Conservation (phyloP, 73 alveolate species). For the Paraurostyla sp. region DNA sequence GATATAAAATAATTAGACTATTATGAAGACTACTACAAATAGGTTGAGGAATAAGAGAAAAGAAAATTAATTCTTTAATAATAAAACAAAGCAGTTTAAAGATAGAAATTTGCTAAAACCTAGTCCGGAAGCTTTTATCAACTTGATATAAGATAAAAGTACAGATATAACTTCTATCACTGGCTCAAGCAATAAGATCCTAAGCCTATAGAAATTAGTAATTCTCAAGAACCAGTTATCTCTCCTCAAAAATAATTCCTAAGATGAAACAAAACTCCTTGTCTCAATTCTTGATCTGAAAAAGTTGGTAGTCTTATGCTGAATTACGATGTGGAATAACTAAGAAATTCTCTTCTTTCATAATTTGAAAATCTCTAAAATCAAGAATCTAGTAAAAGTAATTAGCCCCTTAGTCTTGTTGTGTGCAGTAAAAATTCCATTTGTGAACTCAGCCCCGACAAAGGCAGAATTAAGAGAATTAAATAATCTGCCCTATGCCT, state of each 20-base stretch:
- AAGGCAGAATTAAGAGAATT: too few species aligned
- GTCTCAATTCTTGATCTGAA: background rate
- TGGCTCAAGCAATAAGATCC: slow-evolving; percentile 23
- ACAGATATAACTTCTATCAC: slow-evolving; percentile 2
- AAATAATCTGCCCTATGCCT: too few species aligned
- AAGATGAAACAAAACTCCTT: background rate
- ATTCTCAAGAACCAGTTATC: too few species aligned
- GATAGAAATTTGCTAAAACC: background rate
- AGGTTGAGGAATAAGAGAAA: background rate
- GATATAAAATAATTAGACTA: background rate
- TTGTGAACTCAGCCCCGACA: background rate
- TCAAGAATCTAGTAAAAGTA: background rate
- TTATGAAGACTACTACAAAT: background rate
- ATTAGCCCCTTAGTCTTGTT: background rate
- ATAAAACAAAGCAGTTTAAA: background rate
- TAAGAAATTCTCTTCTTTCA: background rate
- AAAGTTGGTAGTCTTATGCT: background rate
- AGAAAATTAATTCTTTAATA: background rate
- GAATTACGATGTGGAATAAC: background rate
- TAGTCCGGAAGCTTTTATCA: background rate
- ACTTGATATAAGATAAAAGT: background rate
- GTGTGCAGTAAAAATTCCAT: background rate
- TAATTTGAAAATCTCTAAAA: background rate
- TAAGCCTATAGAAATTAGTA: too few species aligned
- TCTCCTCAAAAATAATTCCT: background rate